Conservation (phyloP, 805 yeast species). For the Ogataea pignaliae region DNA sequence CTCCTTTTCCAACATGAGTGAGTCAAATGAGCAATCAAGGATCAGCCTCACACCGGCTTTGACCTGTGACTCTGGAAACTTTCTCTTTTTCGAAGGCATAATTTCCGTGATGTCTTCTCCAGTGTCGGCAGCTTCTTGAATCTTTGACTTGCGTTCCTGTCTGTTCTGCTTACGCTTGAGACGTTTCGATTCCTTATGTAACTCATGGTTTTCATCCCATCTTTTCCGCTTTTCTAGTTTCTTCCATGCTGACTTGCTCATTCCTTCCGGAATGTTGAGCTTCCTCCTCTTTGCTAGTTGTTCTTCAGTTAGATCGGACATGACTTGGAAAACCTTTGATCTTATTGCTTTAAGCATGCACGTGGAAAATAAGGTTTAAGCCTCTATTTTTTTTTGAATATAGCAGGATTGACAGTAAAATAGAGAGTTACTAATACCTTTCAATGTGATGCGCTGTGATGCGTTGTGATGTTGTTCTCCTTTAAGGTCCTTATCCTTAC, state of each 20-base stretch:
- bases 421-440: no score
- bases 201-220: slow-evolving; percentile 66
- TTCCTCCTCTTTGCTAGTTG: slow-evolving; percentile 4
- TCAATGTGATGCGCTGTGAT: no score
- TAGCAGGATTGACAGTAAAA: no score
- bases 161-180: slow-evolving; percentile 48
- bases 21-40: slow-evolving; percentile 91
- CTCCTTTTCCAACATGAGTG: slow-evolving; percentile 74
- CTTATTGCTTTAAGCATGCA: no score
- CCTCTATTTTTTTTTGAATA: no score
- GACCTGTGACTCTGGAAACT: slow-evolving; percentile 41
- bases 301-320: not conserved
- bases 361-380: no score
- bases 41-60: slow-evolving; percentile 51
- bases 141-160: slow-evolving; percentile 25
- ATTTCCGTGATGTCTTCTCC: slow-evolving; percentile 36
- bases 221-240: slow-evolving; percentile 46
- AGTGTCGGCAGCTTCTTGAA: slow-evolving; percentile 32
- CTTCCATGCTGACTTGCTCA: slow-evolving; percentile 86
- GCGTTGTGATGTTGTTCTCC: no score
- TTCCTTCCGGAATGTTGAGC: slow-evolving; percentile 64
- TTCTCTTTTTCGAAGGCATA: slow-evolving; percentile 29
- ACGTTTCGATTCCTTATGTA: slow-evolving; percentile 47
- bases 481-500: no score
- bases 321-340: not conserved